These are phyloP conservation scores for Kluyveromyces dobzhanskii DNA, from an alignment of 805 yeast species.

Conservation along the genomic window DNA sequence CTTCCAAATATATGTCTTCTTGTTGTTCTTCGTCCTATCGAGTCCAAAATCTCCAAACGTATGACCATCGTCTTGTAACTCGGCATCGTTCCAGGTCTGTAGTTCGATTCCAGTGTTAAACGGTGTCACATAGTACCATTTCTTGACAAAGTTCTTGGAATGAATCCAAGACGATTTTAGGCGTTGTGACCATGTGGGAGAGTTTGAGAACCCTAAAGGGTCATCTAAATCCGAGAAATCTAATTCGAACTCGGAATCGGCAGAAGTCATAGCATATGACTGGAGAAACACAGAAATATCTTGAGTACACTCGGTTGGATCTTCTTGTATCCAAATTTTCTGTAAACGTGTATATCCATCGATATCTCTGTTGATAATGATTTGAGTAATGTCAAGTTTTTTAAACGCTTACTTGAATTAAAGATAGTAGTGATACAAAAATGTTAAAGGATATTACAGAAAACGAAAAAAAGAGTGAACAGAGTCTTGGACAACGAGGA, in stretches of 20 bases:
- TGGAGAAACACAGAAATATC: too few species aligned
- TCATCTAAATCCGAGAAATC: slow-evolving; percentile 2
- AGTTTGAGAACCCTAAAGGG: background rate
- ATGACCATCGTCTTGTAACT: background rate
- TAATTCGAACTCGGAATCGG: slow-evolving; percentile 3
- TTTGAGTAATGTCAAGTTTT: too few species aligned
- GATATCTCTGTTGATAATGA: too few species aligned
- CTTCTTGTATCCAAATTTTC: too few species aligned
- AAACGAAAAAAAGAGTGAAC: too few species aligned
- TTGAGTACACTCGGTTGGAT: too few species aligned
- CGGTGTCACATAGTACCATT: slow-evolving; percentile 1
- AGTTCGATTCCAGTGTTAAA: slow-evolving; percentile 3
- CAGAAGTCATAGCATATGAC: too few species aligned
- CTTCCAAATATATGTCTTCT: slow-evolving; percentile 1
- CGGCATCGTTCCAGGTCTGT: slow-evolving; percentile 1
- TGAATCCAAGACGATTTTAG: background rate
- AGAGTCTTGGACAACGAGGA: too few species aligned
- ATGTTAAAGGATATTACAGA: too few species aligned
- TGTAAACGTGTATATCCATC: too few species aligned
- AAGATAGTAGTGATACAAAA: too few species aligned
- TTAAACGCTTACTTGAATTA: too few species aligned
- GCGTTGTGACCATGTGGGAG: background rate
- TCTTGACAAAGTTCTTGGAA: background rate
- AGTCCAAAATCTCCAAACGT: background rate
- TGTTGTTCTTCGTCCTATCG: background rate